Conservation (phyloP, 208 protist genomes). For the Trypanosoma cruzi region DNA sequence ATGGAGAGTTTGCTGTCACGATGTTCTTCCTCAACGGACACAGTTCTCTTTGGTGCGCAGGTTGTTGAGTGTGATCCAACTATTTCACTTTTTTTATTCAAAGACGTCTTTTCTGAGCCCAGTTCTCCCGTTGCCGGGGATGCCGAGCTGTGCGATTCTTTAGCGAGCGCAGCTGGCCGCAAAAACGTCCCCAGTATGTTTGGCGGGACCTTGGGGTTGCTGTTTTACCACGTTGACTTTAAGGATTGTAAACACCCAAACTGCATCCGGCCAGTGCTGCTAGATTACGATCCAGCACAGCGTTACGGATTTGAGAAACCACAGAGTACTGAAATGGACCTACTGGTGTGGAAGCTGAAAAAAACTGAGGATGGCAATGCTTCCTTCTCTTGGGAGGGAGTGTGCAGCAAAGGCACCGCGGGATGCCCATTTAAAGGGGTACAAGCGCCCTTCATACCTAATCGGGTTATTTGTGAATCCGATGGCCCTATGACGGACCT, state of each 20-base stretch:
- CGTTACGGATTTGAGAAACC: constrained; percentile 1
- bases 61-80: background rate
- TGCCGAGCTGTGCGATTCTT: background rate
- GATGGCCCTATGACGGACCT: no score
- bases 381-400: background rate
- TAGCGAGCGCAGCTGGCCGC: background rate
- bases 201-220: background rate
- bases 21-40: background rate
- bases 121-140: background rate
- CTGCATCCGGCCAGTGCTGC: background rate
- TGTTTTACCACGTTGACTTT: constrained; percentile 17
- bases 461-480: no score
- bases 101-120: background rate
- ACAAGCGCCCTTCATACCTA: no score
- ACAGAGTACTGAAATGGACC: background rate
- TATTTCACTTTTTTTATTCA: background rate
- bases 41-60: background rate
- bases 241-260: background rate
- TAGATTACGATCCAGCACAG: constrained; percentile 16
- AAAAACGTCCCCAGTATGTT: background rate
- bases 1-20: background rate
- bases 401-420: background rate
- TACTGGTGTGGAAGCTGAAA: constrained; percentile 8
- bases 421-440: background rate
- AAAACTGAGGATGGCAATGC: background rate